A percentile compares a stretch with the other conserved stretches of the same genome.
phyloP scores from a whole-genome alignment of 352 stramenopile genomes.

The Globisporangium alternatum region DNA sequence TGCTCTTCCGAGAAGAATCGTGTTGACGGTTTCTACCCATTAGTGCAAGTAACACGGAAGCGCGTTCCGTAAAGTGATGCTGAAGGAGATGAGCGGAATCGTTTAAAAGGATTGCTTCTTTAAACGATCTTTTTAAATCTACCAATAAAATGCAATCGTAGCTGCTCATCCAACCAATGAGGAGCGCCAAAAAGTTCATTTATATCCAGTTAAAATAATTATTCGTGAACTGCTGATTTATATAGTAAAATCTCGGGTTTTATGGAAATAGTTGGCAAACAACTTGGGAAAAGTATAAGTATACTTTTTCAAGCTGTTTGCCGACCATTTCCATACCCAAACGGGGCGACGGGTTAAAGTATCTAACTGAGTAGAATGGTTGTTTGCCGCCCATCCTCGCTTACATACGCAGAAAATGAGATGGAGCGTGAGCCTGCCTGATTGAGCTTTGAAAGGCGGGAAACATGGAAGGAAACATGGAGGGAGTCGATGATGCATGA shows the following conservation, averaged over 20 bases:
- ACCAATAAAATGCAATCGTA: neutral
- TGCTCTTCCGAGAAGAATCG: conserved; percentile 14
- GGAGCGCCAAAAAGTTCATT: neutral
- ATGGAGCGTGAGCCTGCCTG: too few species aligned
- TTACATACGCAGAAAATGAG: too few species aligned
- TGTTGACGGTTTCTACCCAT: conserved; percentile 10
- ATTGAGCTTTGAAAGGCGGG: conserved; percentile 1
- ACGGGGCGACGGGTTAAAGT: too few species aligned
- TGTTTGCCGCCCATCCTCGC: too few species aligned
- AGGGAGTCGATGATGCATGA: neutral
- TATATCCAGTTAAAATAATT: neutral
- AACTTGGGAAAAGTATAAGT: too few species aligned
- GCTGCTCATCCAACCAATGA: neutral
- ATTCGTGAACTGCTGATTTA: too few species aligned
- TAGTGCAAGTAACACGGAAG: neutral
- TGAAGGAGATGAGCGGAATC: too few species aligned
- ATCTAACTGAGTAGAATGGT: too few species aligned
- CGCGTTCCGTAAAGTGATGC: neutral
- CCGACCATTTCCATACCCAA: too few species aligned
- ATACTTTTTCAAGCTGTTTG: too few species aligned
- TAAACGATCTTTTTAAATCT: neutral
- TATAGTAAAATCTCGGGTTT: too few species aligned
- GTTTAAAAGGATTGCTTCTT: neutral
- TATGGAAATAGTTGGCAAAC: neutral
- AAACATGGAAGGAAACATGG: conserved; percentile 3